Percentiles rank a stretch among this genome's conserved stretches.
phyloP scores from a whole-genome alignment of 495 filamentous ascomycete species.

The Elasticomyces elasticus region DNA sequence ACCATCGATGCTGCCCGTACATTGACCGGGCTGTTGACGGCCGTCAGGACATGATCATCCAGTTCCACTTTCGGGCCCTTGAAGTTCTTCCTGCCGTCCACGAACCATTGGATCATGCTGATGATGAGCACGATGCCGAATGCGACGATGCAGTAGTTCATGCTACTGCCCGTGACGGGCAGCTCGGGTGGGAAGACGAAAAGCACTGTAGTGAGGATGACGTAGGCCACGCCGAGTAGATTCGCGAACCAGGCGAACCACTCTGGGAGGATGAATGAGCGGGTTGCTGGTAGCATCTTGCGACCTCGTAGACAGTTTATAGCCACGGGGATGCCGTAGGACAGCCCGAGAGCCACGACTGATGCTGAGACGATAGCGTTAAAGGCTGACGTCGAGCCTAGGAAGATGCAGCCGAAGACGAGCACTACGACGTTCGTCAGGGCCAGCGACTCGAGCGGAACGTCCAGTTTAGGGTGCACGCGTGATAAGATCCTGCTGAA shows the following conservation, averaged over 20 bases:
- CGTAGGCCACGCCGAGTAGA: constrained; percentile 54
- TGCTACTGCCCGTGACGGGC: constrained; percentile 57
- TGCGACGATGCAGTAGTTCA: constrained; percentile 53
- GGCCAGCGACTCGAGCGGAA: constrained; percentile 60
- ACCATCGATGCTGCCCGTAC: not conserved
- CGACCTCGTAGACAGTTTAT: constrained; percentile 59
- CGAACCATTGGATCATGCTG: constrained; percentile 55
- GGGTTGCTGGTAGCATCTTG: constrained; percentile 48
- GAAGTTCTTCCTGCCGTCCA: constrained; percentile 66
- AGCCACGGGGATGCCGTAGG: constrained; percentile 61
- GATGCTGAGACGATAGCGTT: constrained; percentile 62
- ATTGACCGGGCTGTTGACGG: constrained; percentile 8
- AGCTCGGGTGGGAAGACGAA: constrained; percentile 66
- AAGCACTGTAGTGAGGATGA: constrained; percentile 58
- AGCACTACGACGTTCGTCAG: constrained; percentile 55
- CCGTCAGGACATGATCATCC: constrained; percentile 5
- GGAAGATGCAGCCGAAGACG: constrained; percentile 63
- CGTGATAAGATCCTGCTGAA: constrained; percentile 53
- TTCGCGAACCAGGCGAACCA: constrained; percentile 54
- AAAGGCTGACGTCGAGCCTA: constrained; percentile 59
- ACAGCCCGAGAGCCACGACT: constrained; percentile 59
- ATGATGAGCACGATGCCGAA: constrained; percentile 60
- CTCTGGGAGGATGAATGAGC: constrained; percentile 51
- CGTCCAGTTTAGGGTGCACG: constrained; percentile 52
- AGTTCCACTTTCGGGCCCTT: constrained; percentile 42